Percentiles rank a stretch among this genome's conserved stretches.
phyloP scores from a whole-genome alignment of 169 alveolate species.

The Eimeria falciformis region DNA sequence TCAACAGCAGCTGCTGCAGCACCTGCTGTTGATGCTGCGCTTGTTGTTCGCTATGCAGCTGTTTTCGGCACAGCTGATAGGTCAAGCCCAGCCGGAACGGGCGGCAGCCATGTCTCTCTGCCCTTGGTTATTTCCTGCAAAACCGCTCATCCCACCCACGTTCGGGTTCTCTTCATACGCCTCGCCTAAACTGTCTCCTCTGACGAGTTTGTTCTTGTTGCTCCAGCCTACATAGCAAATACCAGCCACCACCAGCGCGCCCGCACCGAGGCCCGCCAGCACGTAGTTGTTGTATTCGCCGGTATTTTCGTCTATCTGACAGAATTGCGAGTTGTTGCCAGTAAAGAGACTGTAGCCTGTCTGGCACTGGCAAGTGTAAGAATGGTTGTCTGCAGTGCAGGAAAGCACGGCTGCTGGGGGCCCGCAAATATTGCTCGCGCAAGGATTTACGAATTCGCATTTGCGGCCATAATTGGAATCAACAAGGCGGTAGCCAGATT shows the following conservation, averaged over 20 bases:
- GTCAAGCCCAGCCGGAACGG: too few species aligned
- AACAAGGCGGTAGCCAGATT: neutral
- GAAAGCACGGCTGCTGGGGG: slow-evolving; percentile 35
- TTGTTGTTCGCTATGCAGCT: too few species aligned
- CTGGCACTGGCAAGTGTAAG: slow-evolving; percentile 35
- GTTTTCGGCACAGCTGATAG: too few species aligned
- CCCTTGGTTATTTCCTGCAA: too few species aligned
- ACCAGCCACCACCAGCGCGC: neutral
- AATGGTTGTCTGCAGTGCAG: slow-evolving; percentile 17
- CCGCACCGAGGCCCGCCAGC: neutral
- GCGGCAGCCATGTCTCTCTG: too few species aligned
- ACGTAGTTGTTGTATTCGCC: neutral
- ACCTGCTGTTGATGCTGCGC: too few species aligned
- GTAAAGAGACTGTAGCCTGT: slow-evolving; percentile 10
- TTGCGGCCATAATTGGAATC: neutral
- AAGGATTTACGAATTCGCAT: slow-evolving; percentile 31
- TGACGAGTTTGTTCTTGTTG: too few species aligned
- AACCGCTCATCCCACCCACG: too few species aligned
- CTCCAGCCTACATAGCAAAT: too few species aligned
- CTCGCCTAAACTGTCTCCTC: too few species aligned
- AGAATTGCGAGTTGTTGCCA: neutral
- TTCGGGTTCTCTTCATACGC: too few species aligned
- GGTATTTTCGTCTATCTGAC: neutral
- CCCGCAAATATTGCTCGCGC: slow-evolving; percentile 54
- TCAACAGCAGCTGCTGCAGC: too few species aligned